A percentile compares a stretch with the other conserved stretches of the same genome.
Conservation (phyloP, 2,329 filamentous ascomycete genomes). For the Diaporthe citrichinensis region DNA sequence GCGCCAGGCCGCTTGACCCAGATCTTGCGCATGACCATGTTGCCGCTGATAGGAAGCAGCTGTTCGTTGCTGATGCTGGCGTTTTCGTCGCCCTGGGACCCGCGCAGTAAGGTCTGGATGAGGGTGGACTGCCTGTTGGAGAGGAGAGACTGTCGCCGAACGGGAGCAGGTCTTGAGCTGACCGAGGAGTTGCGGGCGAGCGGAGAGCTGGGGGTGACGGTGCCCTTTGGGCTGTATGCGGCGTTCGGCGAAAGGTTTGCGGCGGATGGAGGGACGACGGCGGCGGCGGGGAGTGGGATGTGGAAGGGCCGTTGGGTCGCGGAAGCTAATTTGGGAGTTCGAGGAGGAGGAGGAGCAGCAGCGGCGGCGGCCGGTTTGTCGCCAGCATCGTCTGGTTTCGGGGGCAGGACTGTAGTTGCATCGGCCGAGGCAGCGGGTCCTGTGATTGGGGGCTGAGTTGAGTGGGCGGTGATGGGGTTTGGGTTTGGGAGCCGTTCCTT, state of each 20-base stretch:
- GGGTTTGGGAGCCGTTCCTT: conserved; percentile 9
- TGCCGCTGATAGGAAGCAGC: conserved; percentile 57
- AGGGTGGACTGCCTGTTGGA: conserved; percentile 60
- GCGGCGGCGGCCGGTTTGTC: conserved; percentile 42
- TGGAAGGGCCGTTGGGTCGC: conserved; percentile 32
- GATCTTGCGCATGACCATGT: conserved; percentile 82
- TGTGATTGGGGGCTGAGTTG: conserved; percentile 37
- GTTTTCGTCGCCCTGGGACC: conserved; percentile 57
- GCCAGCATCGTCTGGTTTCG: conserved; percentile 32
- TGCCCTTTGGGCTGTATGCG: conserved; percentile 41
- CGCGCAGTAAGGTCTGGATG: conserved; percentile 68
- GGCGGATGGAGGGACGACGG: conserved; percentile 36
- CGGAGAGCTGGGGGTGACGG: conserved; percentile 43
- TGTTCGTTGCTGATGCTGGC: conserved; percentile 51
- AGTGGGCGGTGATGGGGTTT: conserved; percentile 27
- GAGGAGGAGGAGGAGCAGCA: conserved; percentile 44
- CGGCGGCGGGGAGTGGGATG: conserved; percentile 37
- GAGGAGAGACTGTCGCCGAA: conserved; percentile 61
- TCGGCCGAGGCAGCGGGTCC: conserved; percentile 3
- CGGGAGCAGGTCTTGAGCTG: conserved; percentile 45
- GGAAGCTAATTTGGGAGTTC: conserved; percentile 34
- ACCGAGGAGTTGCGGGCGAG: conserved; percentile 47
- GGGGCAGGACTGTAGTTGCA: conserved; percentile 12
- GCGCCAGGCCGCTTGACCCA: conserved; percentile 93
- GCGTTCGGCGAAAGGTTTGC: conserved; percentile 43